These are phyloP conservation scores for Picochlorum costavermella DNA, from an alignment of 139 green algal species.

Conservation along the genomic window DNA sequence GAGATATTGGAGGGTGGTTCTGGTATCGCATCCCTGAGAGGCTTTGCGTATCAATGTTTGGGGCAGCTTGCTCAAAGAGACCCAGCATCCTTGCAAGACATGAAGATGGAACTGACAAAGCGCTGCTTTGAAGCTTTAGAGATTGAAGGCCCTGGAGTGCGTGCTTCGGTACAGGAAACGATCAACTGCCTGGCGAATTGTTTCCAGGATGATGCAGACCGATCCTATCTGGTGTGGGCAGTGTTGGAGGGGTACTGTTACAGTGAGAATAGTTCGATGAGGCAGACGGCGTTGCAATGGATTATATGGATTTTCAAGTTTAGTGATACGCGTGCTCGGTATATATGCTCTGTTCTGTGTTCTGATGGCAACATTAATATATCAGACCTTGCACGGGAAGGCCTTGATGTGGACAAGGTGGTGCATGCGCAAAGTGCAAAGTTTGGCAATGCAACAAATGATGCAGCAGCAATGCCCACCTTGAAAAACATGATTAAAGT, in stretches of 20 bases:
- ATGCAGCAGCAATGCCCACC: too few species aligned
- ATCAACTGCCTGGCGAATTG: slow-evolving; percentile 42
- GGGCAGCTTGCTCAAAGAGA: slow-evolving; percentile 54
- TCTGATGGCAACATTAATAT: slow-evolving; percentile 39
- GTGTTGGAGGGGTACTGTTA: neutral
- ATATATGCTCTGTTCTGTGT: slow-evolving; percentile 44
- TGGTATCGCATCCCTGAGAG: slow-evolving; percentile 38
- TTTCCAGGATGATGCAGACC: slow-evolving; percentile 23
- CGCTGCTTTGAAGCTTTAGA: slow-evolving; percentile 49
- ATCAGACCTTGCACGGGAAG: neutral
- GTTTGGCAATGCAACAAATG: too few species aligned
- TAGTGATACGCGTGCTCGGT: slow-evolving; percentile 44
- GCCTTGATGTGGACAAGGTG: slow-evolving; percentile 2
- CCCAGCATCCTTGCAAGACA: slow-evolving; percentile 35
- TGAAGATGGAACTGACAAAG: slow-evolving; percentile 39
- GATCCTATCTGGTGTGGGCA: neutral
- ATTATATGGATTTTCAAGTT: slow-evolving; percentile 63
- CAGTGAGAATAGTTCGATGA: slow-evolving; percentile 13
- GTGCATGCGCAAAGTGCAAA: neutral
- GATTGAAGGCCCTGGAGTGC: slow-evolving; percentile 49
- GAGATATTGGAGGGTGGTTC: slow-evolving; percentile 31
- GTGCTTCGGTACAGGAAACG: slow-evolving; percentile 61
- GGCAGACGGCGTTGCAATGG: slow-evolving; percentile 74
- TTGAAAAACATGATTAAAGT: too few species aligned
- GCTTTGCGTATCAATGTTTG: slow-evolving; percentile 74